These are phyloP conservation scores for Suaeda aralocaspica DNA, from an alignment of 148 eudicot genomes.

Conservation along the genomic window DNA sequence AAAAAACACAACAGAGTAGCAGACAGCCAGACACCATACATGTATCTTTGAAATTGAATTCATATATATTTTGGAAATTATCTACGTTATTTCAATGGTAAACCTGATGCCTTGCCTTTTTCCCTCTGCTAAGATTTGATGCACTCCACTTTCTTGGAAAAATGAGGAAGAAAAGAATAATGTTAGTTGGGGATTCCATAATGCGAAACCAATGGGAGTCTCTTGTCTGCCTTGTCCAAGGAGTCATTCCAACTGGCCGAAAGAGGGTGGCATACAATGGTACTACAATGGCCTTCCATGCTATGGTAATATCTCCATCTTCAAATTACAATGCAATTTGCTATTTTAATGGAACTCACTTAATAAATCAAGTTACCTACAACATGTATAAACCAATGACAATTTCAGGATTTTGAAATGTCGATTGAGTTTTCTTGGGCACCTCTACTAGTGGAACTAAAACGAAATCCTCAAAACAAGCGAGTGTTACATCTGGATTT, in stretches of 20 bases:
- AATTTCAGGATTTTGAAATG: constrained; percentile 62
- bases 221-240: constrained; percentile 75
- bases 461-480: constrained; percentile 34
- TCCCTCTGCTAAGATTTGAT: constrained; percentile 76
- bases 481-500: constrained; percentile 65
- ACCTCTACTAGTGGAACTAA: constrained; percentile 71
- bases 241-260: constrained; percentile 58
- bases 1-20: too few species aligned
- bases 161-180: constrained; percentile 76
- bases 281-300: constrained; percentile 73
- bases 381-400: too few species aligned
- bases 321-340: not conserved
- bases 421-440: constrained; percentile 85
- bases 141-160: constrained; percentile 70
- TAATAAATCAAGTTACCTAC: too few species aligned
- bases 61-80: too few species aligned
- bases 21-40: too few species aligned
- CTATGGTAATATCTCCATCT: constrained; percentile 39
- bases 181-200: constrained; percentile 89
- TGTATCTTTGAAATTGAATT: too few species aligned
- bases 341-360: too few species aligned
- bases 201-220: constrained; percentile 97
- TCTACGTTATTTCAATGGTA: too few species aligned
- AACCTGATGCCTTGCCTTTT: too few species aligned
- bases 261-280: constrained; percentile 63